A percentile compares a stretch with the other conserved stretches of the same genome.
phyloP scores from a whole-genome alignment of 75 land plant species.

The Pinus taeda region DNA sequence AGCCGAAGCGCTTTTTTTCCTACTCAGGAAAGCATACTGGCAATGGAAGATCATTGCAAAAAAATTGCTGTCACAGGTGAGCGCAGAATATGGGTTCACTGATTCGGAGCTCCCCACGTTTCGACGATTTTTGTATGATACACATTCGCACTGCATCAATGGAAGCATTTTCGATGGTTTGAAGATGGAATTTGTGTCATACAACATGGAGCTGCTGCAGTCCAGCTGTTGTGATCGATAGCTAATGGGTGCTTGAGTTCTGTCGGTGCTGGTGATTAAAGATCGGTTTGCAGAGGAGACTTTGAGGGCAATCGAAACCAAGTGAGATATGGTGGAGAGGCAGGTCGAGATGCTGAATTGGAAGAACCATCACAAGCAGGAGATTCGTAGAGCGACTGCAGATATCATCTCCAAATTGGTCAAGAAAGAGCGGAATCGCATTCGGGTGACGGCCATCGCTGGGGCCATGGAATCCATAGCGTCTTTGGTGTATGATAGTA shows the following conservation, averaged over 20 bases:
- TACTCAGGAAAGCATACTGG: conserved; percentile 13
- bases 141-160: conserved; percentile 58
- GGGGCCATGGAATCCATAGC: conserved; percentile 80
- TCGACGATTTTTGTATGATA: conserved; percentile 76
- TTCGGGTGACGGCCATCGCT: conserved; percentile 68
- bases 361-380: conserved; percentile 61
- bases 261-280: conserved; percentile 4
- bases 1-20: conserved; percentile 63
- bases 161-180: conserved; percentile 85
- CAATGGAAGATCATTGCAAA: conserved; percentile 29
- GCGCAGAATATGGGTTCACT: conserved; percentile 30
- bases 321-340: conserved; percentile 41
- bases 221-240: conserved; percentile 53
- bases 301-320: not conserved
- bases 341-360: conserved; percentile 86
- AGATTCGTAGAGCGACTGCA: conserved; percentile 60
- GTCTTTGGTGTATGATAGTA: conserved; percentile 35
- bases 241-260: conserved; percentile 43
- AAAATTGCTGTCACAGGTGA: conserved; percentile 53
- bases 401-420: conserved; percentile 51
- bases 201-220: conserved; percentile 48
- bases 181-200: conserved; percentile 78
- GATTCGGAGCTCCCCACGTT: conserved; percentile 25
- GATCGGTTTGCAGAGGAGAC: not conserved
- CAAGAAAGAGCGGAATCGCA: conserved; percentile 44